Percentiles rank a stretch among this genome's conserved stretches.
Conservation (phyloP, 2,329 filamentous ascomycete genomes). For the Xylariaceae sp. region DNA sequence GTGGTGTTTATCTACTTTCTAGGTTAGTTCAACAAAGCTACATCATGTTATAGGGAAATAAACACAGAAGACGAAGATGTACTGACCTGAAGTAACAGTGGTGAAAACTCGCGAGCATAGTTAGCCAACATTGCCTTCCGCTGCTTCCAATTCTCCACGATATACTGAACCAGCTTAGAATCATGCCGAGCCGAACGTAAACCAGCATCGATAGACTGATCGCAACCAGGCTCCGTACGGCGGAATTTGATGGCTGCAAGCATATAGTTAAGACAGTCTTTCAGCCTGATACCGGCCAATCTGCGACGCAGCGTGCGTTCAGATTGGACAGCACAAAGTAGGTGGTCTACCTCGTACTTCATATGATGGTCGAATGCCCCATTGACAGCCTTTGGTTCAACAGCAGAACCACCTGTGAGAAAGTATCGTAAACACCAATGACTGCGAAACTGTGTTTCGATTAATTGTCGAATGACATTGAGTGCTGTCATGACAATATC, state of each 20-base stretch:
- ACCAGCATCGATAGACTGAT: neutral
- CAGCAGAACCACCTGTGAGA: neutral
- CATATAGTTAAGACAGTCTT: neutral
- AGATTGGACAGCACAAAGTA: neutral
- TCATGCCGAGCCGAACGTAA: neutral
- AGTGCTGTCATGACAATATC: neutral
- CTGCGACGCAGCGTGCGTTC: neutral
- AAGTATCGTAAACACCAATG: neutral
- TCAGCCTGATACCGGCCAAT: neutral
- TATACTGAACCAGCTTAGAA: neutral
- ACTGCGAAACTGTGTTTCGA: neutral
- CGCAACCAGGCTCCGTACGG: neutral
- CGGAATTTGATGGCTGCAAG: neutral
- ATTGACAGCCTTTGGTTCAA: neutral
- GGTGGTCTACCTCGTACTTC: neutral
- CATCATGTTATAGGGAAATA: too few species aligned
- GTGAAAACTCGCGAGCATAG: neutral
- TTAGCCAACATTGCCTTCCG: neutral
- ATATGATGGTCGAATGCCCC: neutral
- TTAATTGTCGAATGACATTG: neutral
- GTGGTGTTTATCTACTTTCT: neutral
- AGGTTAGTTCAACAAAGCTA: too few species aligned
- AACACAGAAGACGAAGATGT: too few species aligned
- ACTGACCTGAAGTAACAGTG: neutral
- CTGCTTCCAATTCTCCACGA: neutral